Evolutionary conservation across 768 basidiomycete genomes (phyloP).

Genomic region (Hortiboletus campestris): DNA sequence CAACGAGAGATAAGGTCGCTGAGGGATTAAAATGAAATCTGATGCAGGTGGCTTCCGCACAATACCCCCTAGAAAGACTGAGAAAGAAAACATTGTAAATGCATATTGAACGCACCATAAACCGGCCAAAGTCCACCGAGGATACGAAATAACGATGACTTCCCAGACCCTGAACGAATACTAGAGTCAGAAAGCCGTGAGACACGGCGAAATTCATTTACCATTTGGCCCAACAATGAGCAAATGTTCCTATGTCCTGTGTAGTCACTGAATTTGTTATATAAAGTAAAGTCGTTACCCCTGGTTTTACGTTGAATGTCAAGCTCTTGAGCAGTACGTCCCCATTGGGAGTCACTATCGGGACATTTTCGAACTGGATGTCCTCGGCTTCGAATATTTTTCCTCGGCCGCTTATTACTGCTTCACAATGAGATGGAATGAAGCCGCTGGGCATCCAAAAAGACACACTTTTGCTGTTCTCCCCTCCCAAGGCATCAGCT

Average conservation of each 20-base stretch:
- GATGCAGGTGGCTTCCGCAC: slow-evolving; percentile 87
- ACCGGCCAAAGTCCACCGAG: slow-evolving; percentile 96
- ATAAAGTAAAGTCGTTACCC: slow-evolving; percentile 43
- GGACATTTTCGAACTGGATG: slow-evolving; percentile 90
- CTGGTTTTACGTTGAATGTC: slow-evolving; percentile 86
- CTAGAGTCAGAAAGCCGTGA: background rate
- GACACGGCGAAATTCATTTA: slow-evolving; percentile 21
- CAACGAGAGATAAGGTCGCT: slow-evolving; percentile 90
- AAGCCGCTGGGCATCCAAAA: background rate
- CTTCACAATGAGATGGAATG: slow-evolving; percentile 1
- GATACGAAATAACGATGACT: slow-evolving; percentile 93
- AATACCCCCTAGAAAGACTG: slow-evolving; percentile 49
- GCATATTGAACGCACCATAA: slow-evolving; percentile 29
- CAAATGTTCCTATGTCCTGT: slow-evolving; percentile 67
- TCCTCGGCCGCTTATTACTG: slow-evolving; percentile 80
- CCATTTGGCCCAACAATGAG: slow-evolving; percentile 96
- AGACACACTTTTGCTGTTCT: slow-evolving; percentile 70
- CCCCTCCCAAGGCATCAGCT: slow-evolving; percentile 66
- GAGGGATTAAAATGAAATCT: slow-evolving; percentile 93
- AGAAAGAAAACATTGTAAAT: background rate
- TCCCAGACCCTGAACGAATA: slow-evolving; percentile 64
- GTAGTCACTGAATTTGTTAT: background rate
- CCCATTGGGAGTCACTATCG: slow-evolving; percentile 94
- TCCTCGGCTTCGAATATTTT: slow-evolving; percentile 81
- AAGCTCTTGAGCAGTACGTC: slow-evolving; percentile 83